Percentiles rank a stretch among this genome's conserved stretches.
Evolutionary conservation across 1,284 basidiomycete genomes (phyloP).

Genomic region (Cystobasidium sp.): DNA sequence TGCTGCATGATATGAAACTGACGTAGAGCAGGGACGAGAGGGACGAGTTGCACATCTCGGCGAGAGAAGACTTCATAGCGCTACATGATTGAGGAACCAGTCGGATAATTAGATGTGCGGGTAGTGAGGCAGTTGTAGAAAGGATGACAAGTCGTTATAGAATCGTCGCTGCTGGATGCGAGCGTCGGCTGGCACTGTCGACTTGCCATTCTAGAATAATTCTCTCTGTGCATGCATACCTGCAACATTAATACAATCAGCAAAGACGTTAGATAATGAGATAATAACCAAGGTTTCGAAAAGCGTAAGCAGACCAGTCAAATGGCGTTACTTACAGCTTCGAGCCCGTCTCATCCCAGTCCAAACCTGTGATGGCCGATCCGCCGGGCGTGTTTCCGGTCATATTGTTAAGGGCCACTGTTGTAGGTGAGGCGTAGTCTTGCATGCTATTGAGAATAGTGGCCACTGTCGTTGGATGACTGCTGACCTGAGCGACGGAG

Average conservation of each 20-base stretch:
- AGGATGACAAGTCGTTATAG: constrained; percentile 5
- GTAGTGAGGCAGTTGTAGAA: too few species aligned
- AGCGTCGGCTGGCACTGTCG: constrained; percentile 26
- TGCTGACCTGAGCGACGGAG: neutral
- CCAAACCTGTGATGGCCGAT: constrained; percentile 39
- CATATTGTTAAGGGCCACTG: neutral
- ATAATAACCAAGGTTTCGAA: too few species aligned
- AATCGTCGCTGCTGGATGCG: constrained; percentile 12
- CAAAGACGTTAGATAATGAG: too few species aligned
- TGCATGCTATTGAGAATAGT: constrained; percentile 1
- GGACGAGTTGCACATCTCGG: too few species aligned
- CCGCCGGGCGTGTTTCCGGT: constrained; percentile 4
- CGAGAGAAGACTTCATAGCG: too few species aligned
- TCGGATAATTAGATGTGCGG: too few species aligned
- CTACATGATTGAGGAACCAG: too few species aligned
- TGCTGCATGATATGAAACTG: too few species aligned
- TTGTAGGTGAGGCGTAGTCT: constrained; percentile 1
- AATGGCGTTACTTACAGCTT: constrained; percentile 30
- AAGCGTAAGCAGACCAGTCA: too few species aligned
- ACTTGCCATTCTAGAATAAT: constrained; percentile 42
- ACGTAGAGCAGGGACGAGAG: too few species aligned
- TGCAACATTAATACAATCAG: too few species aligned
- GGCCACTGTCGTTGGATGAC: constrained; percentile 8
- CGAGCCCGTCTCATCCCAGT: constrained; percentile 35
- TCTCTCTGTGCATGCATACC: constrained; percentile 35